Evolutionary conservation across 306 rosid species (phyloP), one percentile per base, ranked within the genome.

Genomic region (Malus orientalis): DNA sequence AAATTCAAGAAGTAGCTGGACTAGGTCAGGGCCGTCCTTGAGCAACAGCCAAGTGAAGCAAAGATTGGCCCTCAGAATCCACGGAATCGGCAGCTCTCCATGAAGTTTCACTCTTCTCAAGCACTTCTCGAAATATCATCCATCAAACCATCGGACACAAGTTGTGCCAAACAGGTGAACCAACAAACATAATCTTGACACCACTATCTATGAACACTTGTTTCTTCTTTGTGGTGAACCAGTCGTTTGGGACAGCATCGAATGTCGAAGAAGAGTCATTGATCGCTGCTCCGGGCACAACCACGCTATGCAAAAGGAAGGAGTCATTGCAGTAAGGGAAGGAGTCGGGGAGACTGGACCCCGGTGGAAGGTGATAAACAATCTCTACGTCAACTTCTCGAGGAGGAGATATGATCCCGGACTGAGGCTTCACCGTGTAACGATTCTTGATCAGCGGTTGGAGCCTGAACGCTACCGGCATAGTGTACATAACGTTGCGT

Each of bases 401-500:
- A 93, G n/a, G 86, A 5, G 98, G 98, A 6, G 98, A 85, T 58
- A 93, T 93, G 62, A 93, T 86, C 27, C 96, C 97, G 0, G 93
- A 80, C 3, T 89, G 91, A 0, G 98, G 98, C 65, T 78, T 87
- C 16, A 91, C 83, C 0, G 88, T 74, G 80, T 88, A 93, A n/a
- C 93, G 91, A 4, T 85, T 76, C 65, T 87, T 91, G 73, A 88
- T 77, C 11, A 86, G 61, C 0, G 97, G 89, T 38, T 91, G 93
- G 22, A 93, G 89, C 49, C 90, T 76, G 61, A 91, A 93, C 64
- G 98, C 98, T 44, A 93, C 96, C 0, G 98, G 97, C 98, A 93
- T 91, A 16, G 98, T 93, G 84, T 91, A 85, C 98, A 93, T 93
- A 38, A 93, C 98, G 49, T 93, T 93, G 64, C 88, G 82, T 33